phyloP scores from a whole-genome alignment of 2,329 filamentous ascomycete species.

The Didymella pinodella region DNA sequence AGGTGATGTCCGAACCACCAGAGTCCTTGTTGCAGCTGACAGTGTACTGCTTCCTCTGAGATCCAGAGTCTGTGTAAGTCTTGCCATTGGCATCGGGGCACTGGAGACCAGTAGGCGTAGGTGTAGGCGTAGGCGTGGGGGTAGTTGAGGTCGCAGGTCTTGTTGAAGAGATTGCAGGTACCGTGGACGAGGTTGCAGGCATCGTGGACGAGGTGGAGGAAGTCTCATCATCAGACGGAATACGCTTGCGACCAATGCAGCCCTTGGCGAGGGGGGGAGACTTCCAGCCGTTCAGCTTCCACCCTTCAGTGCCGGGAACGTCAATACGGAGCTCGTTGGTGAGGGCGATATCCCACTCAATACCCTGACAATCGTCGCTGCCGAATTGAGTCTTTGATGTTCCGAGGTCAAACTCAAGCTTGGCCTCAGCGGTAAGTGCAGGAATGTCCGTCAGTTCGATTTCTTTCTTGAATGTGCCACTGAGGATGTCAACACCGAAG shows the following conservation, averaged over 20 bases:
- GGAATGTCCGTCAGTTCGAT: constrained; percentile 17
- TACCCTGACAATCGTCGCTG: constrained; percentile 14
- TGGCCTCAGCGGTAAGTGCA: constrained; percentile 17
- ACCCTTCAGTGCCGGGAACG: constrained; percentile 8
- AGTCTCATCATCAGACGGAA: background rate
- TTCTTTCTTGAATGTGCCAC: constrained; percentile 12
- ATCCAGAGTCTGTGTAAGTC: constrained; percentile 9
- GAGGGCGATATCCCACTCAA: constrained; percentile 18
- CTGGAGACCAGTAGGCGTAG: constrained; percentile 3
- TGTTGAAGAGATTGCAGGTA: too few species aligned
- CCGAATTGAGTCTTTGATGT: constrained; percentile 16
- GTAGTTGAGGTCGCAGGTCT: background rate
- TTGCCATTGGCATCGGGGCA: constrained; percentile 8
- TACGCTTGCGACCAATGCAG: constrained; percentile 14
- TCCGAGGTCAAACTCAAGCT: constrained; percentile 16
- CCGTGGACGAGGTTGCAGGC: too few species aligned
- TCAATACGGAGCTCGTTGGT: constrained; percentile 19
- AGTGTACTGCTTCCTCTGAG: constrained; percentile 11
- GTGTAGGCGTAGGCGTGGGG: constrained; percentile 2
- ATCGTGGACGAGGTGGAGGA: background rate
- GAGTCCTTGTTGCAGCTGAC: constrained; percentile 12
- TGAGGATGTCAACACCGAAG: constrained; percentile 14
- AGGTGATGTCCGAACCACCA: constrained; percentile 8
- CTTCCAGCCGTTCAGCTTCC: constrained; percentile 13
- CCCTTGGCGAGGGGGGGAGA: constrained; percentile 13